Percentiles rank a stretch among this genome's conserved stretches.
Conservation (phyloP, 495 filamentous ascomycete genomes). For the Bacidia rubella region DNA sequence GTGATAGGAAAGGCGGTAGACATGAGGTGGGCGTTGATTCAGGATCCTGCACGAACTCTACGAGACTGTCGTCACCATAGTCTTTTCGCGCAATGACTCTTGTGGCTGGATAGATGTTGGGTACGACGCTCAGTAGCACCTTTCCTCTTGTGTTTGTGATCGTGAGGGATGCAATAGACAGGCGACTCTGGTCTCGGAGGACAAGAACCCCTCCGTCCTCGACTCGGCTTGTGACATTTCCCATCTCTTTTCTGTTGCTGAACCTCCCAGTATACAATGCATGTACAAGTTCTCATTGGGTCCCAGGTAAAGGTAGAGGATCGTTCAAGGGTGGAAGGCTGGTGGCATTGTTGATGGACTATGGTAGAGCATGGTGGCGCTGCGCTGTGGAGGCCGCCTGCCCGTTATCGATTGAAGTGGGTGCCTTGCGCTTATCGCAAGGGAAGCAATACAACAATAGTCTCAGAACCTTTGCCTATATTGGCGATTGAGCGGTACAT, state of each 20-base stretch:
- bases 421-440: not conserved
- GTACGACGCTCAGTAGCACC: slow-evolving; percentile 60
- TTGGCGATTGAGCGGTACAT: no score
- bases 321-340: not conserved
- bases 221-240: slow-evolving; percentile 78
- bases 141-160: slow-evolving; percentile 66
- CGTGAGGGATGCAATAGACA: slow-evolving; percentile 68
- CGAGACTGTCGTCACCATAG: slow-evolving; percentile 52
- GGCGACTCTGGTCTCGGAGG: slow-evolving; percentile 79
- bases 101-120: slow-evolving; percentile 79
- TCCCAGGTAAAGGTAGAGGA: not conserved
- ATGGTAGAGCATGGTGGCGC: not conserved
- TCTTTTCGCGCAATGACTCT: slow-evolving; percentile 67
- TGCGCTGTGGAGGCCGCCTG: not conserved
- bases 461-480: no score
- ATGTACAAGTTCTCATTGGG: no score
- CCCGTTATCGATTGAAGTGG: not conserved
- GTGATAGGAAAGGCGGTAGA: slow-evolving; percentile 66
- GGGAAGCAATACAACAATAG: not conserved
- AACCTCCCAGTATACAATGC: no score
- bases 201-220: slow-evolving; percentile 76
- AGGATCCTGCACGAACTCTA: slow-evolving; percentile 93
- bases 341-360: not conserved
- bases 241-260: slow-evolving; percentile 43
- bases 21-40: slow-evolving; percentile 44